Evolutionary conservation across 139 green algal species (phyloP), one percentile per base, ranked within the genome.

Genomic region (Asterochloris sp.): DNA sequence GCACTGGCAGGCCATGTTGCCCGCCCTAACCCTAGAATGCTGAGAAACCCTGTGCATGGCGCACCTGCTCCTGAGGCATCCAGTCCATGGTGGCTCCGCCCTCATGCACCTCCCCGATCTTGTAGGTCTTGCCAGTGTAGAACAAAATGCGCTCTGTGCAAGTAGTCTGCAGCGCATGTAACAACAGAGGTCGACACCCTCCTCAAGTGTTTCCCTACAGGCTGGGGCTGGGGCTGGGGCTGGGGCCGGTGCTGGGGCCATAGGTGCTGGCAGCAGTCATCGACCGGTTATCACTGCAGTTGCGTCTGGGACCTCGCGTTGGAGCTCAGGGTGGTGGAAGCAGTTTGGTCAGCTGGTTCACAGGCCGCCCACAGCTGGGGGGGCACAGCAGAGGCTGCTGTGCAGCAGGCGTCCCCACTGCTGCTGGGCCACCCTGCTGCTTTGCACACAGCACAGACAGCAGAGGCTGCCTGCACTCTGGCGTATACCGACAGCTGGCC

Each of bases 51-150:
- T n/a, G 38, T 54, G 38, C 38, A 54, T 54, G 38, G 38, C 38
- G 38, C 38, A 54, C 38, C 87, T 93, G 90, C 86, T 94, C 92
- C 85, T 96, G 92, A 84, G 93, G 92, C 94, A 97, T 97, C 96
- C 95, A 98, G 91, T 99, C 97, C 97, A 99, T 99, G 68, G 96
- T 99, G 80, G 97, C 97, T 13, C 91, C 95, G 82, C 97, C 97
- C 88, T 99, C 97, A 85, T 99, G 97, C 85, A 99, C 97, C 90
- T 99, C 97, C 23, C 97, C 97, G 83, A 99, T 99, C 92, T 99
- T 99, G 93, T 99, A 98, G 12, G 88, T 96, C 88, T 96, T 96
- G 85, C 97, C 97, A 0, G 97, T 99, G 95, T 99, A 99, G 93
- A 94, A 99, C 66, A 99, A 92, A 69, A 99, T 91, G 81, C 97